Evolutionary conservation across 148 eudicot species (phyloP).

Genomic region (Hydrangea macrophylla): DNA sequence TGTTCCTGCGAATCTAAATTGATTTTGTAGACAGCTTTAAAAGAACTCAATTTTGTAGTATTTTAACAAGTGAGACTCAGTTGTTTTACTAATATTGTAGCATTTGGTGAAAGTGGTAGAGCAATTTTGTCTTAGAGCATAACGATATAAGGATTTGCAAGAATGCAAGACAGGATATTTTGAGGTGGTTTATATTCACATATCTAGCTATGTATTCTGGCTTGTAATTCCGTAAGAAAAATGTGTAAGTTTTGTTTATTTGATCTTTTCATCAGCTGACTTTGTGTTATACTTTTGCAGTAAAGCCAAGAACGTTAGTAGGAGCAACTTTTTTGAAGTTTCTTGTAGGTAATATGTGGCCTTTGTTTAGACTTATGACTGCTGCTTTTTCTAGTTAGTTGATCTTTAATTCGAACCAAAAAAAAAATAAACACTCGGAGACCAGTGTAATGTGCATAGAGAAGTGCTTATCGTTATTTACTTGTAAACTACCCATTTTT

Average conservation of each 20-base stretch:
- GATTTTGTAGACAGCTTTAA: not conserved
- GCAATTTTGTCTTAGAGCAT: not conserved
- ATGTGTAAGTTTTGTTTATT: not conserved
- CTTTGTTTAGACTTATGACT: not conserved
- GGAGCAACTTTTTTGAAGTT: conserved; percentile 88
- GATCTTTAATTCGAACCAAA: not conserved
- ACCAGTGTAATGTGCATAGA: not conserved
- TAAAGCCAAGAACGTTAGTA: conserved; percentile 66
- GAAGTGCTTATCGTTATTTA: not conserved
- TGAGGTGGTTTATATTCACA: not conserved
- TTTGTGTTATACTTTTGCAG: conserved; percentile 33
- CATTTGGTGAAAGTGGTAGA: not conserved
- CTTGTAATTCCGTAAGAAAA: not conserved
- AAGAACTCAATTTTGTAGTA: no score
- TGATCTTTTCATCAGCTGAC: conserved; percentile 7
- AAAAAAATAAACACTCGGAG: not conserved
- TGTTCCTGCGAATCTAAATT: not conserved
- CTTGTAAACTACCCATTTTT: not conserved
- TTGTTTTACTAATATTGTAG: not conserved
- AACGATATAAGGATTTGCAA: not conserved
- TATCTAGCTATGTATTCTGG: not conserved
- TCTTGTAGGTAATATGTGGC: conserved; percentile 56
- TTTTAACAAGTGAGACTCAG: not conserved
- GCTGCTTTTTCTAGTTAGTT: not conserved
- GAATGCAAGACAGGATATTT: not conserved